phyloP scores from a whole-genome alignment of 2,329 filamentous ascomycete species.

The Karstenula rhodostoma region DNA sequence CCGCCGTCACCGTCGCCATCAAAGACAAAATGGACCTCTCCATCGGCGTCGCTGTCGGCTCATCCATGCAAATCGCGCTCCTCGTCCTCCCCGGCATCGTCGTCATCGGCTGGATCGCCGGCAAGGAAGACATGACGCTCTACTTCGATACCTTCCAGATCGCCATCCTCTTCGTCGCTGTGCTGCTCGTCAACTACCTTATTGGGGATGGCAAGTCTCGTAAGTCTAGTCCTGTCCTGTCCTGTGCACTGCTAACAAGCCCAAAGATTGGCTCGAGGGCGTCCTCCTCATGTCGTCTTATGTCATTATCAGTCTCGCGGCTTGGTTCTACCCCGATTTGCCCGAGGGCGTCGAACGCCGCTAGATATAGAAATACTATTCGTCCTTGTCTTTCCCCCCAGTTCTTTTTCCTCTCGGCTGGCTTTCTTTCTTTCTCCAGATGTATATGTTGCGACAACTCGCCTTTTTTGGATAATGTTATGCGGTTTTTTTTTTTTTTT shows the following conservation, averaged over 20 bases:
- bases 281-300: constrained; percentile 67
- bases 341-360: not conserved
- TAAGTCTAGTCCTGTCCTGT: constrained; percentile 25
- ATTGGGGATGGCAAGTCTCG: constrained; percentile 67
- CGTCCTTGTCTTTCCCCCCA: not conserved
- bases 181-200: constrained; percentile 68
- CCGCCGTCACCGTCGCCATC: constrained; percentile 67
- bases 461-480: no score
- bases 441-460: not conserved
- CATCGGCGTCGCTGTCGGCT: constrained; percentile 72
- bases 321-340: constrained; percentile 59
- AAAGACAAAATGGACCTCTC: constrained; percentile 76
- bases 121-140: constrained; percentile 72
- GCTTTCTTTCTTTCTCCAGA: no score
- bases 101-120: constrained; percentile 68
- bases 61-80: constrained; percentile 71
- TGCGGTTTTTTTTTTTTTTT: no score
- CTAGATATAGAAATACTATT: not conserved
- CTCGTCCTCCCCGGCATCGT: constrained; percentile 68
- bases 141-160: constrained; percentile 92
- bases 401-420: not conserved
- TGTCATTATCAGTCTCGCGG: constrained; percentile 67
- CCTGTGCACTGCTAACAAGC: constrained; percentile 27
- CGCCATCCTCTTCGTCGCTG: constrained; percentile 65
- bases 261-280: constrained; percentile 65